Evolutionary conservation across 1,284 basidiomycete species (phyloP).

Genomic region (Hypsizygus ulmarius): DNA sequence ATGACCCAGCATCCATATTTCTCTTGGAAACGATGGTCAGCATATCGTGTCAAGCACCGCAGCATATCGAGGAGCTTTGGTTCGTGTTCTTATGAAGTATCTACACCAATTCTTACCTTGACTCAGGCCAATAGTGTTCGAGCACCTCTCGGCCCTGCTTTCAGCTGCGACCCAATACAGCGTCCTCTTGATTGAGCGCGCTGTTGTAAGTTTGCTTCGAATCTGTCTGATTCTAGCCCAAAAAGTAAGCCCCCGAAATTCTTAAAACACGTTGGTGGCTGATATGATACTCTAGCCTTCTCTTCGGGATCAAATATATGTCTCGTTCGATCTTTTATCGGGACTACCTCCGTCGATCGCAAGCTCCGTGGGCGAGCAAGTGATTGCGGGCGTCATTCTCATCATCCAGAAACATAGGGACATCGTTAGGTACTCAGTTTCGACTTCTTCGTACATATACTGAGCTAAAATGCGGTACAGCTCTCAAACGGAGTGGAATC

Average conservation of each 20-base stretch:
- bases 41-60: slow-evolving; percentile 73
- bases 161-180: slow-evolving; percentile 80
- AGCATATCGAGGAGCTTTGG: slow-evolving; percentile 87
- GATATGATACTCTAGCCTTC: slow-evolving; percentile 46
- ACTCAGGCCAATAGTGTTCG: slow-evolving; percentile 85
- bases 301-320: slow-evolving; percentile 89
- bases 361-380: slow-evolving; percentile 87
- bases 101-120: not conserved
- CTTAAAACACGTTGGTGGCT: not conserved
- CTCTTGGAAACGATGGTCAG: slow-evolving; percentile 93
- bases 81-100: slow-evolving; percentile 31
- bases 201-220: slow-evolving; percentile 85
- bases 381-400: slow-evolving; percentile 79
- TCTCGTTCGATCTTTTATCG: slow-evolving; percentile 88
- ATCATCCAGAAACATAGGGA: slow-evolving; percentile 75
- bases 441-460: not conserved
- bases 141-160: slow-evolving; percentile 83
- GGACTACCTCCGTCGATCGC: slow-evolving; percentile 75
- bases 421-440: slow-evolving; percentile 57
- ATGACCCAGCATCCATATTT: slow-evolving; percentile 94
- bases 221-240: slow-evolving; percentile 79
- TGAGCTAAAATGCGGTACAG: slow-evolving; percentile 30
- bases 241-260: slow-evolving; percentile 47
- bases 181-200: slow-evolving; percentile 90
- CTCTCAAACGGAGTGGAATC: slow-evolving; percentile 94